A percentile compares a stretch with the other conserved stretches of the same genome.
Evolutionary conservation across 305 asterid species (phyloP).

Genomic region (Fraxinus latifolia): DNA sequence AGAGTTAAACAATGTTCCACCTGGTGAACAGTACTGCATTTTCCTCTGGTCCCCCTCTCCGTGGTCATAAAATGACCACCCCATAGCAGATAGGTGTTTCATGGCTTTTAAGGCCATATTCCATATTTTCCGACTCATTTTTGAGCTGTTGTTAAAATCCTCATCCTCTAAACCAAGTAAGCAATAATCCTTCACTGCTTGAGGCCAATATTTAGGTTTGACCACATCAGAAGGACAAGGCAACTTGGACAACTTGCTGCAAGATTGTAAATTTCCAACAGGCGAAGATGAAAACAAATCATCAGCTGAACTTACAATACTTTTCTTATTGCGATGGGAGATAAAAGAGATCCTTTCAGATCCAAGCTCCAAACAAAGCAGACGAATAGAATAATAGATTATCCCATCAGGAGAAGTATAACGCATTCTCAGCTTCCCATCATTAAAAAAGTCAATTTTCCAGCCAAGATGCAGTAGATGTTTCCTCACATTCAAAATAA

Average conservation of each 20-base stretch:
- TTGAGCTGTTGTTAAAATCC: background rate
- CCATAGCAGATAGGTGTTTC: constrained; percentile 53
- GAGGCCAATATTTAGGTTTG: constrained; percentile 50
- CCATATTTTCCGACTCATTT: background rate
- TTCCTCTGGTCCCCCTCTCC: constrained; percentile 29
- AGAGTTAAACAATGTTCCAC: constrained; percentile 42
- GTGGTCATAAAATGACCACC: constrained; percentile 46
- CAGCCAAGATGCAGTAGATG: constrained; percentile 68
- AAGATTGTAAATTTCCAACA: constrained; percentile 28
- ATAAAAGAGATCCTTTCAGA: constrained; percentile 17
- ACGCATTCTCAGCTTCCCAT: constrained; percentile 24
- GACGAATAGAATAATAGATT: constrained; percentile 33
- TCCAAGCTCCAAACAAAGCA: constrained; percentile 25
- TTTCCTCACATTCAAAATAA: constrained; percentile 28
- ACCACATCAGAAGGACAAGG: constrained; percentile 8
- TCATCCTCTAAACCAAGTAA: background rate
- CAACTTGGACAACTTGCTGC: constrained; percentile 25
- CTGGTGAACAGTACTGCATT: constrained; percentile 49
- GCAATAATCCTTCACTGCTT: constrained; percentile 54
- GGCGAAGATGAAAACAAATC: constrained; percentile 26
- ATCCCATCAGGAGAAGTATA: constrained; percentile 50
- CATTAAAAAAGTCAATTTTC: constrained; percentile 39
- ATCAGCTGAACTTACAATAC: constrained; percentile 19
- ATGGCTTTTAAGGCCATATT: constrained; percentile 39
- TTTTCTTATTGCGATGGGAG: constrained; percentile 16